Percentiles rank a stretch among this genome's conserved stretches.
Conservation (phyloP, 2,329 filamentous ascomycete species). For the Aspergillus texensis region DNA sequence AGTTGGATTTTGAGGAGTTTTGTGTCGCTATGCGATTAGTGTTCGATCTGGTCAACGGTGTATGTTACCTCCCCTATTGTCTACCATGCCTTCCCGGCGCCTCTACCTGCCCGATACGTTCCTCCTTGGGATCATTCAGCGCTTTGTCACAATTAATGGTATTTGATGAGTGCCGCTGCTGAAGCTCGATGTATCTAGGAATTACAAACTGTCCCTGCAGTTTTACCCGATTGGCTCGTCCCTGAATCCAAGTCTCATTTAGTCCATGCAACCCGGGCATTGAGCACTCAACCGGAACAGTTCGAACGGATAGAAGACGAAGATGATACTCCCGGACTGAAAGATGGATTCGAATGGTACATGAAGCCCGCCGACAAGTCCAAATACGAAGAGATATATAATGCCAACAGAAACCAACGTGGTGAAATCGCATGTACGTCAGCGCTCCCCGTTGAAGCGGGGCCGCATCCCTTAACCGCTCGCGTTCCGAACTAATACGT, state of each 20-base stretch:
- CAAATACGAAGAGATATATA: slow-evolving; percentile 98
- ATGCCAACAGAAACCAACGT: slow-evolving; percentile 82
- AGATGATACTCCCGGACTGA: slow-evolving; percentile 78
- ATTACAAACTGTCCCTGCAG: slow-evolving; percentile 81
- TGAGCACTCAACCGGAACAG: slow-evolving; percentile 76
- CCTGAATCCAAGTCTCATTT: slow-evolving; percentile 93
- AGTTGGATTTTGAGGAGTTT: slow-evolving; percentile 98
- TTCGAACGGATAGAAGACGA: slow-evolving; percentile 84
- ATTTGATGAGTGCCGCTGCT: not conserved
- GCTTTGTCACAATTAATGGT: slow-evolving; percentile 4
- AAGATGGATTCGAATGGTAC: slow-evolving; percentile 99
- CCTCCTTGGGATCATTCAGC: not conserved
- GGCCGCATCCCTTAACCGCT: not conserved
- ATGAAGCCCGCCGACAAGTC: slow-evolving; percentile 89
- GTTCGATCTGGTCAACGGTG: slow-evolving; percentile 94
- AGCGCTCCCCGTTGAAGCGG: not conserved
- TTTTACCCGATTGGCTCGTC: slow-evolving; percentile 92
- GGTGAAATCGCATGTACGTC: slow-evolving; percentile 77
- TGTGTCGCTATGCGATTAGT: slow-evolving; percentile 98
- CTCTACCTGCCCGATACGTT: not conserved
- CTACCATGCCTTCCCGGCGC: slow-evolving; percentile 3
- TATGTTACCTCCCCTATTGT: slow-evolving; percentile 48
- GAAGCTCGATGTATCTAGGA: slow-evolving; percentile 59
- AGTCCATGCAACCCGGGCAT: slow-evolving; percentile 77
- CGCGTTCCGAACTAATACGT: slow-evolving; percentile 12